Conservation (phyloP, 129 eudicot genomes). For the Lactuca saligna region DNA sequence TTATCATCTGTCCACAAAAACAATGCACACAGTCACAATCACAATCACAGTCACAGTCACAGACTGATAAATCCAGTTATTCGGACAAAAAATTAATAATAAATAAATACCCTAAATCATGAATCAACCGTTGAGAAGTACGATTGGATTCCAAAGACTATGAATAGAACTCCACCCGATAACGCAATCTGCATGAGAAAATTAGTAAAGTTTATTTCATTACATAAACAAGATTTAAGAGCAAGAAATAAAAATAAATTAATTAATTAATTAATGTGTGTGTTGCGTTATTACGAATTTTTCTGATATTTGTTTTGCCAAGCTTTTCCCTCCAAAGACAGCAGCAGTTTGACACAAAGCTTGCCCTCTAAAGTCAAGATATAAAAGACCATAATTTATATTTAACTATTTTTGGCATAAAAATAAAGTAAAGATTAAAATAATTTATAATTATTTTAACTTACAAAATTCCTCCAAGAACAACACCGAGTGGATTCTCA, state of each 20-base stretch:
- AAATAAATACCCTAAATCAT: constrained; percentile 24
- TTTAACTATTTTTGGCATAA: background rate
- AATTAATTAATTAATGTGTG: no score
- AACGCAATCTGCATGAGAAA: constrained; percentile 63
- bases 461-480: constrained; percentile 94
- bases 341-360: constrained; percentile 97
- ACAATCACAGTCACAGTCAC: background rate
- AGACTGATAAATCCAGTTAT: background rate
- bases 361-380: constrained; percentile 64
- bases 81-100: background rate
- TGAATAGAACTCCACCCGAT: constrained; percentile 84
- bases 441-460: constrained; percentile 10
- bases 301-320: constrained; percentile 86
- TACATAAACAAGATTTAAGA: background rate
- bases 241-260: background rate
- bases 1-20: constrained; percentile 27
- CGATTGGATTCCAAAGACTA: constrained; percentile 90
- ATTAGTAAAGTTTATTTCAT: background rate
- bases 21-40: background rate
- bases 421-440: background rate
- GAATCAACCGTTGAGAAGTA: constrained; percentile 66
- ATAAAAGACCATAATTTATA: constrained; percentile 2
- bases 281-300: constrained; percentile 49
- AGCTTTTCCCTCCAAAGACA: constrained; percentile 93
- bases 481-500: constrained; percentile 96